Percentiles rank a stretch among this genome's conserved stretches.
Conservation (phyloP, 306 rosid species). For the Phaseolus lunatus region DNA sequence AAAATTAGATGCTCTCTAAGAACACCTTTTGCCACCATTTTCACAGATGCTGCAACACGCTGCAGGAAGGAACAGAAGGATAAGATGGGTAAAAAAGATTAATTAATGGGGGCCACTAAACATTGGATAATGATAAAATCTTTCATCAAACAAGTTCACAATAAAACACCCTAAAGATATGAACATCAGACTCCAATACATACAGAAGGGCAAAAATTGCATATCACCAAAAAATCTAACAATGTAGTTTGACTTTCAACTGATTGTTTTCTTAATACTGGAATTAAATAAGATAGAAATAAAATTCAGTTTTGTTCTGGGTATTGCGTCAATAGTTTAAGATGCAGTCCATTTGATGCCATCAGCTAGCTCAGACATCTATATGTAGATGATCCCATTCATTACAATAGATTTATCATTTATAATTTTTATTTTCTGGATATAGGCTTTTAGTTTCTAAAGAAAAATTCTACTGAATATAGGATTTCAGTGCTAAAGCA, state of each 20-base stretch:
- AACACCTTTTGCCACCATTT: slow-evolving; percentile 94
- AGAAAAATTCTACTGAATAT: background rate
- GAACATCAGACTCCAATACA: background rate
- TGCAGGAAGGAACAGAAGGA: slow-evolving; percentile 49
- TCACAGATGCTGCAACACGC: slow-evolving; percentile 85
- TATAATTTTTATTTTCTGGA: background rate
- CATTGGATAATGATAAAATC: slow-evolving; percentile 29
- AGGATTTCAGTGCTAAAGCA: background rate
- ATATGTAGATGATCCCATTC: background rate
- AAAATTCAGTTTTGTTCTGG: background rate
- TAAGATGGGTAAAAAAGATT: background rate
- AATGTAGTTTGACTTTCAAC: background rate
- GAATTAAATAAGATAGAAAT: background rate
- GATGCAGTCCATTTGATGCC: background rate
- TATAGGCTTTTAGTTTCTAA: background rate
- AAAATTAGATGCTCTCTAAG: slow-evolving; percentile 93
- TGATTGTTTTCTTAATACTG: background rate
- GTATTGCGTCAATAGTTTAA: background rate
- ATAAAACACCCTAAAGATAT: background rate
- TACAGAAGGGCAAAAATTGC: slow-evolving; percentile 3
- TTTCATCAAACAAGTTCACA: slow-evolving; percentile 16
- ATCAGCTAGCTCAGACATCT: background rate
- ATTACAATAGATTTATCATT: background rate
- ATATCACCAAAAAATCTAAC: background rate
- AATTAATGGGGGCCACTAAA: background rate